Percentiles rank a stretch among this genome's conserved stretches.
These are phyloP conservation scores for Tolypocladium sp. DNA, from an alignment of 2,329 filamentous ascomycete species.

Conservation along the genomic window DNA sequence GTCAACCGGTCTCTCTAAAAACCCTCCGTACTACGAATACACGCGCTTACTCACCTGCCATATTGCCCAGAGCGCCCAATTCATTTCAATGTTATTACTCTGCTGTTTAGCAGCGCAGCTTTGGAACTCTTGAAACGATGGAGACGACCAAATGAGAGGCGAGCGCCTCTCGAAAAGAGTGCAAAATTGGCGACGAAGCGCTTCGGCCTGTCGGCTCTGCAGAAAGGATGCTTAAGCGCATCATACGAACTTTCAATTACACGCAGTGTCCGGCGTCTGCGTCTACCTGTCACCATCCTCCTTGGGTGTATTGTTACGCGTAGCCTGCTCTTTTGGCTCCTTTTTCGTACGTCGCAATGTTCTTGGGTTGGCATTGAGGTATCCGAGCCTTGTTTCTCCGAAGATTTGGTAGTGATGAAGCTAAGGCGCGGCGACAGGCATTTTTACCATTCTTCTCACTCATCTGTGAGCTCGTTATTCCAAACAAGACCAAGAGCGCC, in stretches of 20 bases:
- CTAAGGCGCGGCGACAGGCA: not conserved
- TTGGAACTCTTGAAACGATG: not conserved
- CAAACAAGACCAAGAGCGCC: not conserved
- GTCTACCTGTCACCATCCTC: not conserved
- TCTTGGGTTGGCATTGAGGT: constrained; percentile 21
- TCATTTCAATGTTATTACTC: not conserved
- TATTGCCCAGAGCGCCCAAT: not conserved
- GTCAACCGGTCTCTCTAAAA: not conserved
- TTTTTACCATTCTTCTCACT: not conserved
- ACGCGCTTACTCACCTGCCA: not conserved
- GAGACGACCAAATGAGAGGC: not conserved
- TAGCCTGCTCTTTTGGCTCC: constrained; percentile 19
- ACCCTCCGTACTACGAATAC: no score
- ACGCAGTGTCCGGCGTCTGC: not conserved
- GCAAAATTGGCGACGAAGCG: not conserved
- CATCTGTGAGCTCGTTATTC: not conserved
- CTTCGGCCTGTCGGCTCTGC: not conserved
- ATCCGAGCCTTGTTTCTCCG: constrained; percentile 2
- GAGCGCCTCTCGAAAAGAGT: not conserved
- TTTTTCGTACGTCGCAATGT: constrained; percentile 22
- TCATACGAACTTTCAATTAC: not conserved
- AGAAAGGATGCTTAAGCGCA: not conserved
- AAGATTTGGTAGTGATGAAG: not conserved
- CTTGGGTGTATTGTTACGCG: constrained; percentile 2
- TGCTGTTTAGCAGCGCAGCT: not conserved